Conservation (phyloP, 768 basidiomycete genomes). For the Boletus sp. region DNA sequence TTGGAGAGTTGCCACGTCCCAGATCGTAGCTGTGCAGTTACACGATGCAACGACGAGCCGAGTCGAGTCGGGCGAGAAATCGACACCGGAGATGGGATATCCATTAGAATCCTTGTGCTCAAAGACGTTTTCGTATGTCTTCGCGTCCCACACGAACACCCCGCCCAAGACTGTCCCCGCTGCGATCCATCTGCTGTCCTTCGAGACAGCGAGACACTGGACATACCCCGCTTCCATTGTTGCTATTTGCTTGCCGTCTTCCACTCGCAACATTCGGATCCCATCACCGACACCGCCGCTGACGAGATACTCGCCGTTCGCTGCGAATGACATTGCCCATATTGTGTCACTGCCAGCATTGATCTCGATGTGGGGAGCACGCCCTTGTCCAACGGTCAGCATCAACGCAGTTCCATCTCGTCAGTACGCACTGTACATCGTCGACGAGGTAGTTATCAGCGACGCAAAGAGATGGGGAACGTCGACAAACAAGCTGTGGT, state of each 20-base stretch:
- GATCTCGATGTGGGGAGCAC: too few relatives aligned
- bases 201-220: background rate
- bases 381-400: background rate
- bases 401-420: background rate
- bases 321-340: background rate
- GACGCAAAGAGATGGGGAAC: too few relatives aligned
- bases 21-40: background rate
- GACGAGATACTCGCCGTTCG: background rate
- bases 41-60: background rate
- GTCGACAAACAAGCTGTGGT: too few relatives aligned
- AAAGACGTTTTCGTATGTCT: background rate
- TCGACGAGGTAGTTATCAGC: background rate
- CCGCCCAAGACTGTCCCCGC: background rate
- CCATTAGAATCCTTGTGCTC: too few relatives aligned
- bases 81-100: background rate
- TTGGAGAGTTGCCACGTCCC: background rate
- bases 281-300: background rate
- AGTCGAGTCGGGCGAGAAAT: background rate
- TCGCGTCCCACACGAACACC: background rate
- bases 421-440: background rate
- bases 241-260: background rate
- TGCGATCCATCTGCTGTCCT: background rate
- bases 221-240: background rate
- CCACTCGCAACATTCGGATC: background rate
- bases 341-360: background rate